Base-by-base conservation (phyloP, 805 yeast species). In the Lipomyces orientalis region DNA sequence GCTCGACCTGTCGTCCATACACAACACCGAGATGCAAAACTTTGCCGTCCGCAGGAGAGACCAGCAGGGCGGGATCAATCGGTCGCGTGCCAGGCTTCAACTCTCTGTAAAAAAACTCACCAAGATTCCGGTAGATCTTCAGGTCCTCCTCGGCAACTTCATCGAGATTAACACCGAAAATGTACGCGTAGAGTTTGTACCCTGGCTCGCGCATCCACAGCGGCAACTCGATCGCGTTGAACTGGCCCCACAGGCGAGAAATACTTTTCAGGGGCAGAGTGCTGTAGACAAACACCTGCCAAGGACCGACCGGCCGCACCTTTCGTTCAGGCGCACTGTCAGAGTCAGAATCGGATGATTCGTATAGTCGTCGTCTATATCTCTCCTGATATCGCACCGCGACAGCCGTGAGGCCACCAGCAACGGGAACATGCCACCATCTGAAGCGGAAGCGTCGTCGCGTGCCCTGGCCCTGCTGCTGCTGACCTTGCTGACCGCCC, bases 31-130 rank as follows among this genome's bases (percentile, higher is more conserved):
- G 85, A 74, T 91, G 93, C 67, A 95, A 81, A 19, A 95, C 89
- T 71, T 86, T 88, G 29, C 99, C 99, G 79, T 95, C 99, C 66
- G 97, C 88, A 2, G 99, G 99, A 46, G 95, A 88, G 8, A 89
- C 95, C 61, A 95, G 79, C 63, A 87, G 85, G 1, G 88, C 81
- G n/a, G 81, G 80, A 64, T 85, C 87, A 33, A 95, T 79, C 1
- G 97, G 97, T 71, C 99, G 85, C 0, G 84, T 87, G 35, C 90
- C 97, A 0, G 93, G 90, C 74, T 82, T 86, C 54, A 95, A 85
- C 62, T 85, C 86, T 71, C 99, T 84, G 79, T 91, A 95, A 79
- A 95, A 95, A 74, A 95, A 95, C 74, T 95, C 97, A 10, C 94
- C 89, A 65, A 95, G 84, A 77, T 95, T 95, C 57, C 83, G 83